Evolutionary conservation across 768 basidiomycete species (phyloP).

Genomic region (Russula abietina): DNA sequence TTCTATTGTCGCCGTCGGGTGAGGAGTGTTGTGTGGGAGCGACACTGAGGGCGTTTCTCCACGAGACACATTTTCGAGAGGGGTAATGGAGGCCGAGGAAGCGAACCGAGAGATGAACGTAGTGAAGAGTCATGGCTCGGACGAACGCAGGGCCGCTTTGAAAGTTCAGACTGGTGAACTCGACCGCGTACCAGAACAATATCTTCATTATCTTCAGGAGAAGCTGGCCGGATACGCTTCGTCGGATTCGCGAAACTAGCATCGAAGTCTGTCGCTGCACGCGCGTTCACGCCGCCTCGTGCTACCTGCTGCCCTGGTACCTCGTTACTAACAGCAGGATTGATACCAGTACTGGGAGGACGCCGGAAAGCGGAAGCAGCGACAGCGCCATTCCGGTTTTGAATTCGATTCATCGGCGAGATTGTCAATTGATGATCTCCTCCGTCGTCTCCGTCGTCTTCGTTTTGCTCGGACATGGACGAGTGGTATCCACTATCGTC

Average conservation of each 20-base stretch:
- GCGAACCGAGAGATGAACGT: neutral
- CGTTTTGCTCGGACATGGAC: constrained; percentile 9
- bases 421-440: neutral
- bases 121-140: neutral
- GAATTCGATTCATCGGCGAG: neutral
- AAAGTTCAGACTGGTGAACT: neutral
- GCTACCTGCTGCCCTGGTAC: neutral
- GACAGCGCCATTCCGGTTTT: neutral
- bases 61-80: neutral
- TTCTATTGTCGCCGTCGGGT: constrained; percentile 6
- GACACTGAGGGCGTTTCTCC: neutral
- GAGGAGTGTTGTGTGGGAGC: constrained; percentile 6
- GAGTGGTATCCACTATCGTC: constrained; percentile 24
- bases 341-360: neutral
- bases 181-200: neutral
- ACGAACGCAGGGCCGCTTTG: constrained; percentile 6
- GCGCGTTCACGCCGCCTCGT: neutral
- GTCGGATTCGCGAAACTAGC: neutral
- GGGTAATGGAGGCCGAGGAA: neutral
- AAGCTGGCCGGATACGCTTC: constrained; percentile 13
- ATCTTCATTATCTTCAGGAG: neutral
- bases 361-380: neutral
- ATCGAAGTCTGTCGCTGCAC: neutral
- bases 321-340: neutral
- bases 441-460: constrained; percentile 1